These are phyloP conservation scores for Chalaropsis thielavioides DNA, from an alignment of 2,329 filamentous ascomycete species.

Conservation along the genomic window DNA sequence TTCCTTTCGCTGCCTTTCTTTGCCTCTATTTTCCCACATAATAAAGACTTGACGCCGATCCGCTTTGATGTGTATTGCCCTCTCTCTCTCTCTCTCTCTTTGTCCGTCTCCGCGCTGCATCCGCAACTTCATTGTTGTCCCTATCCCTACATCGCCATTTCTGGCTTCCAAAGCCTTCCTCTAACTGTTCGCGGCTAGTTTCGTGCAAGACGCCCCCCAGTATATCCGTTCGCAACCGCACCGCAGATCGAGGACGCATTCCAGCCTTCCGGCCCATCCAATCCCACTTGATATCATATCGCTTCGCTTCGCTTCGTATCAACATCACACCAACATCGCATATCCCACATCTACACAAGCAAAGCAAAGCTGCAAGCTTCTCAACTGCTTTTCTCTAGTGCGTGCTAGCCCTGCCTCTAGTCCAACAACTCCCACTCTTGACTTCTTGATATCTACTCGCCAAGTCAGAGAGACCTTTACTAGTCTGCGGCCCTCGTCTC, in stretches of 20 bases:
- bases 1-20: not conserved
- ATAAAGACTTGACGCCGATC: not conserved
- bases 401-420: not conserved
- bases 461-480: not conserved
- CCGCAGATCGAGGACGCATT: not conserved
- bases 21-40: not conserved
- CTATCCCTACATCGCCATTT: not conserved
- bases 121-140: not conserved
- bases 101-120: not conserved
- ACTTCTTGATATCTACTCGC: not conserved
- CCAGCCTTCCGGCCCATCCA: not conserved
- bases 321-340: not conserved
- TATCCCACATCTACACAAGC: not conserved
- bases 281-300: not conserved
- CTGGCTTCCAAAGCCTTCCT: not conserved
- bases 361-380: not conserved
- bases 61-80: not conserved
- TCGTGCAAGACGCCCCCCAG: not conserved
- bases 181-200: constrained; percentile 1
- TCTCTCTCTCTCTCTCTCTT: not conserved
- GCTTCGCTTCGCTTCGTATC: not conserved
- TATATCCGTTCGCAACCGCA: not conserved
- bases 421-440: not conserved
- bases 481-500: not conserved
- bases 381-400: not conserved